phyloP scores from a whole-genome alignment of 1,284 basidiomycete genomes.

The Pascua guehoae region DNA sequence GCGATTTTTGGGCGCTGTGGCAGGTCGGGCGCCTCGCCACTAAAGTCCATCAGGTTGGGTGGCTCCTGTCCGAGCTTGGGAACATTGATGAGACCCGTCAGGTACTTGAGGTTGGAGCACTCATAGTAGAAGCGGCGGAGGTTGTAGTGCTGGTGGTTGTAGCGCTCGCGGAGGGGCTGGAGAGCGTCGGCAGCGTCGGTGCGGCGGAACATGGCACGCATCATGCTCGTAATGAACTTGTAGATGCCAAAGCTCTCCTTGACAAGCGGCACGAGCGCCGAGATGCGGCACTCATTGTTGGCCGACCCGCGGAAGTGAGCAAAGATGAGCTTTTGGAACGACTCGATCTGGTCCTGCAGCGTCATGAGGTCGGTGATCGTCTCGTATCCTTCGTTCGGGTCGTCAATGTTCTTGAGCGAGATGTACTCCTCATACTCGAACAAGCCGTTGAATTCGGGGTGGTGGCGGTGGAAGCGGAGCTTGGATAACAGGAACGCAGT shows the following conservation, averaged over 20 bases:
- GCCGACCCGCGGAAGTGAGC: constrained; percentile 82
- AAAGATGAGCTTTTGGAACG: constrained; percentile 94
- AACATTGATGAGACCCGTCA: constrained; percentile 92
- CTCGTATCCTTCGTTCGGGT: constrained; percentile 96
- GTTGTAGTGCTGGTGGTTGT: constrained; percentile 80
- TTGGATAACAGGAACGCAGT: constrained; percentile 93
- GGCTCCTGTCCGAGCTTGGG: constrained; percentile 95
- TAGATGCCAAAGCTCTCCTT: constrained; percentile 98
- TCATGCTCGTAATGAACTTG: constrained; percentile 94
- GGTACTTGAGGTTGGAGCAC: constrained; percentile 92
- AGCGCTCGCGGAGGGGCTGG: constrained; percentile 78
- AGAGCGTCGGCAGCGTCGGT: constrained; percentile 82
- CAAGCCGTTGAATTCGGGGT: constrained; percentile 91
- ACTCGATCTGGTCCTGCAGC: constrained; percentile 93
- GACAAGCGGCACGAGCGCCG: constrained; percentile 85
- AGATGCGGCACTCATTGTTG: constrained; percentile 94
- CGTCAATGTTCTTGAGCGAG: constrained; percentile 89
- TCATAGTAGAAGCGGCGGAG: constrained; percentile 96
- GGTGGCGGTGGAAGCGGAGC: constrained; percentile 84
- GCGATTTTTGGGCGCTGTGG: constrained; percentile 74
- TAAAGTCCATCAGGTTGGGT: constrained; percentile 68
- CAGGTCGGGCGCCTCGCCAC: constrained; percentile 71
- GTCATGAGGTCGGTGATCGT: constrained; percentile 94
- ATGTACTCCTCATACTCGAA: constrained; percentile 98
- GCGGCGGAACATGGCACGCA: constrained; percentile 88